Evolutionary conservation across 768 basidiomycete species (phyloP).

Genomic region (Mycena galopus): DNA sequence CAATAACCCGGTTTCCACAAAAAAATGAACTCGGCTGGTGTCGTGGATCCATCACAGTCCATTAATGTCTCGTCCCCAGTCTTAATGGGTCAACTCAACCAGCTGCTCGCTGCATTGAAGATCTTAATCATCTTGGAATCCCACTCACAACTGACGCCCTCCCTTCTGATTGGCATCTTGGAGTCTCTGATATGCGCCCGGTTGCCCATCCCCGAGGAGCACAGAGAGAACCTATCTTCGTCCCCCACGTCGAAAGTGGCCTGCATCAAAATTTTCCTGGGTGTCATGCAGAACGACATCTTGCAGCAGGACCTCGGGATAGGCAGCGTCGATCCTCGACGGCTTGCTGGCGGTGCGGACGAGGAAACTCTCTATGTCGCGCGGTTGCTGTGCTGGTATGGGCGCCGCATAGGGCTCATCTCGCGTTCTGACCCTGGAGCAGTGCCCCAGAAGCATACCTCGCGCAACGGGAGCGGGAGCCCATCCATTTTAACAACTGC

Average conservation of each 20-base stretch:
- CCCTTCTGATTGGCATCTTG: conserved; percentile 77
- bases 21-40: conserved; percentile 1
- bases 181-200: conserved; percentile 70
- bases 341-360: conserved; percentile 73
- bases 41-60: conserved; percentile 21
- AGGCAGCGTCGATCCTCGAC: conserved; percentile 72
- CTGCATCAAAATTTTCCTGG: conserved; percentile 81
- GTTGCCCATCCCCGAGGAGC: conserved; percentile 58
- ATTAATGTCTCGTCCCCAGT: conserved; percentile 22
- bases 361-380: conserved; percentile 77
- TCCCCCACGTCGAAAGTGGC: conserved; percentile 60
- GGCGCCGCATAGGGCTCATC: conserved; percentile 56
- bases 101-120: conserved; percentile 57
- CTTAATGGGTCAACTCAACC: conserved; percentile 57
- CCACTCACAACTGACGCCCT: conserved; percentile 76
- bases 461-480: background rate
- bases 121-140: conserved; percentile 63
- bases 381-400: conserved; percentile 79
- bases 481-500: conserved; percentile 53
- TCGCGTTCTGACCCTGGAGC: conserved; percentile 4
- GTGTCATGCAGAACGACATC: conserved; percentile 77
- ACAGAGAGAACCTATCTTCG: conserved; percentile 36
- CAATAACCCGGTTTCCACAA: background rate
- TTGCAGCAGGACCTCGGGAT: conserved; percentile 72
- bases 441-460: background rate